Conservation (phyloP, 1,139 yeast species). For the Hyphopichia burtonii region DNA sequence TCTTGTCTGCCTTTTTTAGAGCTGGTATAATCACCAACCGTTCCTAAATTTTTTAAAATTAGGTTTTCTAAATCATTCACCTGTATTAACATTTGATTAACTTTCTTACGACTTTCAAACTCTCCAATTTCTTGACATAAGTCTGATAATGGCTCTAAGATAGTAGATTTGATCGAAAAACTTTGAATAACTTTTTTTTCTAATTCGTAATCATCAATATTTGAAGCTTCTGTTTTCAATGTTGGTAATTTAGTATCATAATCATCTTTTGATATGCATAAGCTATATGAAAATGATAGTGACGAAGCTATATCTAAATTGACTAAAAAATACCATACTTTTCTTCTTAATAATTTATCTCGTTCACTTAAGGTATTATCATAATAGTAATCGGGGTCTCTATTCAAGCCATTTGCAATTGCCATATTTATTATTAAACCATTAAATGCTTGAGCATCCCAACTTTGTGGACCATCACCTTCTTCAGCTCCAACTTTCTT, state of each 20-base stretch:
- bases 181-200: conserved; percentile 19
- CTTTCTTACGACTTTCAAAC: conserved; percentile 8
- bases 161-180: conserved; percentile 10
- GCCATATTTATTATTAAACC: conserved; percentile 51
- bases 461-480: conserved; percentile 20
- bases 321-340: conserved; percentile 37
- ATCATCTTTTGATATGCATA: conserved; percentile 13
- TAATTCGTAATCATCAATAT: conserved; percentile 14
- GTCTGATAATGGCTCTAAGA: conserved; percentile 6
- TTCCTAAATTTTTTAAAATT: conserved; percentile 7
- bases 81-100: conserved; percentile 6
- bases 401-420: conserved; percentile 48
- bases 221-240: conserved; percentile 15
- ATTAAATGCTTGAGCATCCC: conserved; percentile 39
- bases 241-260: conserved; percentile 24
- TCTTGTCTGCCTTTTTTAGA: conserved; percentile 4
- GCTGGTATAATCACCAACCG: conserved; percentile 5
- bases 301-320: conserved; percentile 15
- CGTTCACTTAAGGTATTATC: conserved; percentile 23
- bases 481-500: conserved; percentile 30
- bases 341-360: conserved; percentile 43
- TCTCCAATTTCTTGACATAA: conserved; percentile 9
- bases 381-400: conserved; percentile 45
- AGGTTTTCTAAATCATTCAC: conserved; percentile 10
- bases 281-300: conserved; percentile 10